phyloP scores from a whole-genome alignment of 1,284 basidiomycete genomes.

The Sphagnurus paluster region DNA sequence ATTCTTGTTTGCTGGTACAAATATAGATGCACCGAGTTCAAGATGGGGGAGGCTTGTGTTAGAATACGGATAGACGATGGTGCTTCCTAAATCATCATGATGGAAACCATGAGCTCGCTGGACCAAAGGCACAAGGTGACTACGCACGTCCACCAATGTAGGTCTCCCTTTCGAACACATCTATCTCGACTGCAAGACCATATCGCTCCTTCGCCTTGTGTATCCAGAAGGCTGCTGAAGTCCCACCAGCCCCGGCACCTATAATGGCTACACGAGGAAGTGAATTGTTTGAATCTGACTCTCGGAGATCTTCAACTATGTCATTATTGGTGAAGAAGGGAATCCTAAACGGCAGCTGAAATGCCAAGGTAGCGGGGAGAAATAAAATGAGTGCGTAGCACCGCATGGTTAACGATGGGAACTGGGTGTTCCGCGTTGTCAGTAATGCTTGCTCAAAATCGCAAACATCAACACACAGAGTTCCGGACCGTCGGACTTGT shows the following conservation, averaged over 20 bases:
- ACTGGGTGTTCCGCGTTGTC: no score
- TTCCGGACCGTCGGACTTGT: no score
- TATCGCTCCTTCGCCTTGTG: constrained; percentile 69
- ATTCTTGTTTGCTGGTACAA: constrained; percentile 82
- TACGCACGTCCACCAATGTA: constrained; percentile 85
- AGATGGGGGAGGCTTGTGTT: constrained; percentile 62
- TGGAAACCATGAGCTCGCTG: constrained; percentile 6
- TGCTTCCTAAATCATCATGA: constrained; percentile 63
- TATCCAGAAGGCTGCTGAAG: constrained; percentile 87
- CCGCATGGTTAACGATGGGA: constrained; percentile 21
- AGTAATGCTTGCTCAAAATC: no score
- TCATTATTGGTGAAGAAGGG: constrained; percentile 41
- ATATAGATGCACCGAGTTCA: constrained; percentile 89
- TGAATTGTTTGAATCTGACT: constrained; percentile 17
- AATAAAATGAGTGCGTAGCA: constrained; percentile 31
- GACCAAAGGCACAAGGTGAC: constrained; percentile 5
- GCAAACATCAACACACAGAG: no score
- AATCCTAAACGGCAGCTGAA: constrained; percentile 58
- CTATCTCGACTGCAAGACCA: constrained; percentile 70
- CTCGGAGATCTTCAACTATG: constrained; percentile 21
- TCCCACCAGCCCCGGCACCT: constrained; percentile 86
- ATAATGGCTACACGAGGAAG: constrained; percentile 72
- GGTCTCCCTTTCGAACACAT: constrained; percentile 76
- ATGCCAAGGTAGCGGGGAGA: constrained; percentile 38
- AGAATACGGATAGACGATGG: constrained; percentile 75